Percentiles rank a stretch among this genome's conserved stretches.
phyloP scores from a whole-genome alignment of 805 yeast genomes.

The Yamadazyma ubonensis region DNA sequence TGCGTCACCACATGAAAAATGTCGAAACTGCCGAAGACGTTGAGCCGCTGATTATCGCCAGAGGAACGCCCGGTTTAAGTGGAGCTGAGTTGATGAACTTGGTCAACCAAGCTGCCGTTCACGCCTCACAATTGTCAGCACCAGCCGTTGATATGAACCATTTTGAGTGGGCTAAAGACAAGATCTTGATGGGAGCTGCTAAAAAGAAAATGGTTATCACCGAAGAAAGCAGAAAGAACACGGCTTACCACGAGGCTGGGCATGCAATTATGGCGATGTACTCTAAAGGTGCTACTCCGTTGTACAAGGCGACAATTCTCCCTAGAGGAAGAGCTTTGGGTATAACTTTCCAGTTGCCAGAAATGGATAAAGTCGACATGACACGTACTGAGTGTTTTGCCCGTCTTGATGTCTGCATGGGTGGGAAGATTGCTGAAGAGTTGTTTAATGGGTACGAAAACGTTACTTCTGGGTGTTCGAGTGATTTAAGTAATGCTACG shows the following conservation, averaged over 20 bases:
- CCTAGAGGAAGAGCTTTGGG: slow-evolving; percentile 98
- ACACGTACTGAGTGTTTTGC: slow-evolving; percentile 89
- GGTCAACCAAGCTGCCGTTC: slow-evolving; percentile 97
- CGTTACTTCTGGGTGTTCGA: slow-evolving; percentile 93
- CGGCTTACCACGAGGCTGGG: slow-evolving; percentile 99
- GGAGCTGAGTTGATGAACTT: slow-evolving; percentile 97
- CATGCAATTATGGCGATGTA: slow-evolving; percentile 98
- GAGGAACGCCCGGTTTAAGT: slow-evolving; percentile 97
- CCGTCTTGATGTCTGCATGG: slow-evolving; percentile 95
- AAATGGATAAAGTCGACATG: slow-evolving; percentile 95
- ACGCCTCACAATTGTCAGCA: slow-evolving; percentile 92
- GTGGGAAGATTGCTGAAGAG: slow-evolving; percentile 97
- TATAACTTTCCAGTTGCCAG: slow-evolving; percentile 95
- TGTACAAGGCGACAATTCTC: slow-evolving; percentile 93
- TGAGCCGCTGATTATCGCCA: slow-evolving; percentile 85
- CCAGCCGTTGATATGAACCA: slow-evolving; percentile 86
- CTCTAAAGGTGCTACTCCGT: slow-evolving; percentile 90
- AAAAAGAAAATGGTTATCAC: slow-evolving; percentile 97
- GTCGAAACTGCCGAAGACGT: slow-evolving; percentile 84
- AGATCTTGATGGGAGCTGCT: slow-evolving; percentile 97
- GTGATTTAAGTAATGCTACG: slow-evolving; percentile 88
- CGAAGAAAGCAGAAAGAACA: slow-evolving; percentile 87
- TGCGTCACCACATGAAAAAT: slow-evolving; percentile 87
- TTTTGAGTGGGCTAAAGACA: slow-evolving; percentile 99
- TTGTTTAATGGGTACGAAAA: slow-evolving; percentile 85